Evolutionary conservation across 345 rosid genomes (phyloP), one percentile per base, ranked within the genome.

Genomic region (Populus simonii): DNA sequence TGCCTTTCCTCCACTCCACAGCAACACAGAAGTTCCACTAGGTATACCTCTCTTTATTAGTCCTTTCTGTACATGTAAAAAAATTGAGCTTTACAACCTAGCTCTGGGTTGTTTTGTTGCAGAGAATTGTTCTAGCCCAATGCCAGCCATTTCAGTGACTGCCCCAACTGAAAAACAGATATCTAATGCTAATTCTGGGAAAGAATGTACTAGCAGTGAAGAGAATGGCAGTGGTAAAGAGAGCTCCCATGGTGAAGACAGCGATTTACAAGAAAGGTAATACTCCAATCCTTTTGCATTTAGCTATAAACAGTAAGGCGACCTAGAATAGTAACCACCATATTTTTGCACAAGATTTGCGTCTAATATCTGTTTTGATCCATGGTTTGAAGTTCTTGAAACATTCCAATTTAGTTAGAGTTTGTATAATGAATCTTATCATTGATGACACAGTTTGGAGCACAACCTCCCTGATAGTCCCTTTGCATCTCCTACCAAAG

Each of bases 391-490:
- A 10, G 7, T 67, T 22, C 33, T 41, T 5, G 72, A 17, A 25
- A 5, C 20, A 57, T 11, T 20, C 25, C 39, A 65, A 29, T 9
- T 45, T 29, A 65, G 7, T 10, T 53, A 55, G 51, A 43, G 41
- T 43, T 41, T 67, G 49, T 69, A 23, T 38, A 39, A 25, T 61
- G 25, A 16, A 36, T 5, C 53, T 23, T 41, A 4, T 31, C 16
- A 49, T 43, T 33, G 31, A 59, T 45, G 75, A 76, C 88, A 91
- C 89, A 91, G 93, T 72, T 85, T 87, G 81, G 93, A 91, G 83
- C 90, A 89, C 78, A 87, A 87, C 73, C 92, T 91, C 31, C 95
- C 95, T 15, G 95, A 91, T 75, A 91, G 90, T 45, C 95, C 89
- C 65, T 91, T 91, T 61, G 95, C 93, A 7, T 88, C 95, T 43